Conservation (phyloP, 139 green algal species). For the Auxenochlorella pyrenoidosa region DNA sequence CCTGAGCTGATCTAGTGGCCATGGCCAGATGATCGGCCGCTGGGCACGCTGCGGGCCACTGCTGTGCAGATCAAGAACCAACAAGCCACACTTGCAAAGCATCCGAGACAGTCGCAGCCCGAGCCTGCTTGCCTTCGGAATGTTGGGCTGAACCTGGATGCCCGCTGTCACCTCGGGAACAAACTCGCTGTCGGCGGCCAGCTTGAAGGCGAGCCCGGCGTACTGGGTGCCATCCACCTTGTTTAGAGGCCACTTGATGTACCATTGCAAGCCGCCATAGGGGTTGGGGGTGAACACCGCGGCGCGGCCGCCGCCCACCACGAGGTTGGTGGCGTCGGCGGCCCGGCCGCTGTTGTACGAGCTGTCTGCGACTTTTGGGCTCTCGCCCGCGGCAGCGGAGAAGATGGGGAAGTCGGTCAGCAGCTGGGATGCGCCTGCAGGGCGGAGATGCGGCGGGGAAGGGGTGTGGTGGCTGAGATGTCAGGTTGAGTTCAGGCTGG, state of each 20-base stretch:
- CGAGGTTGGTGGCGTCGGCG: not conserved
- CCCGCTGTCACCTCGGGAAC: not conserved
- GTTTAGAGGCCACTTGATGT: not conserved
- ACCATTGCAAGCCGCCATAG: not conserved
- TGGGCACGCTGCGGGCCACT: too few species aligned
- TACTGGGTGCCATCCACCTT: not conserved
- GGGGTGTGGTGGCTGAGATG: too few species aligned
- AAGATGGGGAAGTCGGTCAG: not conserved
- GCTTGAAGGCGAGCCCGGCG: slow-evolving; percentile 4
- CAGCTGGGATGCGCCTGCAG: not conserved
- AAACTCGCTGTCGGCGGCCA: not conserved
- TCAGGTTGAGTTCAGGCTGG: too few species aligned
- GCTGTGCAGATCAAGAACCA: not conserved
- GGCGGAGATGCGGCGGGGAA: too few species aligned
- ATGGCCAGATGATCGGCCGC: not conserved
- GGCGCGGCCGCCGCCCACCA: not conserved
- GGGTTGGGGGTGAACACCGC: slow-evolving; percentile 3
- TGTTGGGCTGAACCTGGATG: not conserved
- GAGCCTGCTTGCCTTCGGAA: not conserved
- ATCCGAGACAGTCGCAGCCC: not conserved
- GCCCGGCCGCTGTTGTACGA: slow-evolving; percentile 6
- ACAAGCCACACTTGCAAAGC: too few species aligned
- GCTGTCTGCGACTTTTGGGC: not conserved
- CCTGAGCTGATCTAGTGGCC: not conserved
- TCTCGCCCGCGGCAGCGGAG: not conserved